phyloP scores from a whole-genome alignment of 2,329 filamentous ascomycete species.

The Ceratocystis eucalypticola region DNA sequence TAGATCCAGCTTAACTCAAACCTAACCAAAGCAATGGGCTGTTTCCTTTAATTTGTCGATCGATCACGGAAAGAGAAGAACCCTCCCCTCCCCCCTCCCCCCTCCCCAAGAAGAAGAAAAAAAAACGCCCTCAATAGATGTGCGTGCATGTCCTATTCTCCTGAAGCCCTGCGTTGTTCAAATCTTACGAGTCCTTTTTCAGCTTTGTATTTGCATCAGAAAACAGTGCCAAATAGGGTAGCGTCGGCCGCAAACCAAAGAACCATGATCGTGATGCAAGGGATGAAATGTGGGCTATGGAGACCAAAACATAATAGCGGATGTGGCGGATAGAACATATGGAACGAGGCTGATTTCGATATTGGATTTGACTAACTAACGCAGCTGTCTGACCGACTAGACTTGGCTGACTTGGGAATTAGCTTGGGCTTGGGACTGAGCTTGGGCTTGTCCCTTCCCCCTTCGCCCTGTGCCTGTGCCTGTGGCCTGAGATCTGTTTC shows the following conservation, averaged over 20 bases:
- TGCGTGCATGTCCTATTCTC: neutral
- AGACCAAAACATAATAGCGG: neutral
- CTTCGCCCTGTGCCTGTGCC: neutral
- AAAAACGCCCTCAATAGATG: neutral
- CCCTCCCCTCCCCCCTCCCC: too few relatives aligned
- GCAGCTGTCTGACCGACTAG: neutral
- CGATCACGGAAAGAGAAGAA: neutral
- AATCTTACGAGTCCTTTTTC: conserved; percentile 1
- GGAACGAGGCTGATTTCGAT: neutral
- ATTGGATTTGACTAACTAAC: too few relatives aligned
- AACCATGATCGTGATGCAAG: conserved; percentile 2
- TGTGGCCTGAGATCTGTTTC: neutral
- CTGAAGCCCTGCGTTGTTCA: neutral
- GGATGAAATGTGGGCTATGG: neutral
- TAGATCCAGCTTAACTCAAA: neutral
- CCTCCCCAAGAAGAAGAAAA: neutral
- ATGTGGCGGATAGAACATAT: neutral
- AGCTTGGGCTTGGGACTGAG: neutral
- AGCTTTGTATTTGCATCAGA: neutral
- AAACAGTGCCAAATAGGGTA: neutral
- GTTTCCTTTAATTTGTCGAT: neutral
- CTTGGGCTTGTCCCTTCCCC: neutral
- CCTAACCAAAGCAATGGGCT: neutral
- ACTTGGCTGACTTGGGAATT: neutral
- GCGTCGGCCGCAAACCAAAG: neutral